Evolutionary conservation across 2,329 filamentous ascomycete genomes (phyloP).

Genomic region (Botryosphaeria dothidea): DNA sequence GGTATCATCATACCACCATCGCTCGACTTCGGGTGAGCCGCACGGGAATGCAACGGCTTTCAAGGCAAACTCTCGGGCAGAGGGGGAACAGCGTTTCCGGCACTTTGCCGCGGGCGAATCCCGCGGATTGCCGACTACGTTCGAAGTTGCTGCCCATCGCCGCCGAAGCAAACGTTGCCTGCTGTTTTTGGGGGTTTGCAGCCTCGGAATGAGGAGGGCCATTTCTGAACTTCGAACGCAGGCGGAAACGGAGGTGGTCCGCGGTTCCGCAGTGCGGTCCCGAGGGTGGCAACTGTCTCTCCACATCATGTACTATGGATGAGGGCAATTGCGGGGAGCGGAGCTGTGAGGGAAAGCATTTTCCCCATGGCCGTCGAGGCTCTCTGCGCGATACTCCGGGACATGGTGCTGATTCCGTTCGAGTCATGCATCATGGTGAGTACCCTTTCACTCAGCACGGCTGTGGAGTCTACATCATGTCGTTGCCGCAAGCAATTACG

Average conservation of each 20-base stretch:
- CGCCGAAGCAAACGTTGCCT: background rate
- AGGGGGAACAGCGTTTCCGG: background rate
- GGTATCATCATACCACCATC: background rate
- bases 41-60: background rate
- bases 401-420: no score
- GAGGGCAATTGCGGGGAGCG: background rate
- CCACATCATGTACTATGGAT: background rate
- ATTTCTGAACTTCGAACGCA: background rate
- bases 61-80: background rate
- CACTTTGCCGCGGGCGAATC: conserved; percentile 14
- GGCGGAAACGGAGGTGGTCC: background rate
- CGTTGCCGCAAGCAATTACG: no score
- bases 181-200: background rate
- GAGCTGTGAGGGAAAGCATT: background rate
- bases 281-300: background rate
- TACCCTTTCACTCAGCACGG: background rate
- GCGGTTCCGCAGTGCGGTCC: background rate
- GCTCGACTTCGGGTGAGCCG: background rate
- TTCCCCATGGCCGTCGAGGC: no score
- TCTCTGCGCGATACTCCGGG: no score
- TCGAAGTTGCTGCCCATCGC: background rate
- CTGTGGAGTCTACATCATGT: no score
- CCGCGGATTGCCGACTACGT: conserved; percentile 14
- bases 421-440: background rate
- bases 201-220: background rate